phyloP scores from a whole-genome alignment of 139 green algal species.

The Pycnococcus provasolii region DNA sequence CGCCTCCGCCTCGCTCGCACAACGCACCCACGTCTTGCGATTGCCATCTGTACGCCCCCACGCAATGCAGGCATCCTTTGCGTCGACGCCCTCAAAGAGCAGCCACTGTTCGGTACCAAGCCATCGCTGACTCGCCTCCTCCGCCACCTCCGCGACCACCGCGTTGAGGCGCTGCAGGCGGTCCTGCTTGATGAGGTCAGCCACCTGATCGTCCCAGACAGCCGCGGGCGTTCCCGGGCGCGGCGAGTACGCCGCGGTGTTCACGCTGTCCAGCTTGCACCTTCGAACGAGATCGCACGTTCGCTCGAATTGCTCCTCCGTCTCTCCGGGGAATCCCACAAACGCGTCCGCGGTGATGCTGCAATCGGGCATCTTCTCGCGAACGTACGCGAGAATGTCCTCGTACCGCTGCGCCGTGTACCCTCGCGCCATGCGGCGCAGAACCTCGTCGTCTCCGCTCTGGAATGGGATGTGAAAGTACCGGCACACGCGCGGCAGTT shows the following conservation, averaged over 20 bases:
- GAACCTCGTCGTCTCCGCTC: conserved; percentile 79
- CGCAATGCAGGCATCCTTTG: conserved; percentile 29
- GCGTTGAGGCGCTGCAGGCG: conserved; percentile 80
- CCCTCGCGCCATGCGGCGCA: conserved; percentile 76
- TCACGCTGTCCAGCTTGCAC: conserved; percentile 84
- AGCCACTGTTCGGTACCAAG: conserved; percentile 52
- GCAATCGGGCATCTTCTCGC: conserved; percentile 86
- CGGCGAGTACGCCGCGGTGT: conserved; percentile 80
- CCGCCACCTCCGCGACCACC: conserved; percentile 50
- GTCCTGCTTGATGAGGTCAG: conserved; percentile 88
- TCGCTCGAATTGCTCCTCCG: conserved; percentile 83
- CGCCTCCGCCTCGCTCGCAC: conserved; percentile 60
- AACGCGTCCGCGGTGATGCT: conserved; percentile 84
- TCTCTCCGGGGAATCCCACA: conserved; percentile 92
- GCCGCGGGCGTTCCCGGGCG: conserved; percentile 87
- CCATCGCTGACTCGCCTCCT: conserved; percentile 78
- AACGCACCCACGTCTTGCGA: conserved; percentile 87
- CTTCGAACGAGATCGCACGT: conserved; percentile 66
- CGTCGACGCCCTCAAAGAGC: conserved; percentile 83
- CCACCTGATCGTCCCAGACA: conserved; percentile 68
- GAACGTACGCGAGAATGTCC: conserved; percentile 87
- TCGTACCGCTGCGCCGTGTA: conserved; percentile 78
- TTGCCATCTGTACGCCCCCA: conserved; percentile 68
- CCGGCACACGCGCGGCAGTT: conserved; percentile 92
- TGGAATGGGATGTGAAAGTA: conserved; percentile 99